Percentiles rank a stretch among this genome's conserved stretches.
Evolutionary conservation across 2,329 filamentous ascomycete genomes (phyloP).

Genomic region (Biscogniauxia sp.): DNA sequence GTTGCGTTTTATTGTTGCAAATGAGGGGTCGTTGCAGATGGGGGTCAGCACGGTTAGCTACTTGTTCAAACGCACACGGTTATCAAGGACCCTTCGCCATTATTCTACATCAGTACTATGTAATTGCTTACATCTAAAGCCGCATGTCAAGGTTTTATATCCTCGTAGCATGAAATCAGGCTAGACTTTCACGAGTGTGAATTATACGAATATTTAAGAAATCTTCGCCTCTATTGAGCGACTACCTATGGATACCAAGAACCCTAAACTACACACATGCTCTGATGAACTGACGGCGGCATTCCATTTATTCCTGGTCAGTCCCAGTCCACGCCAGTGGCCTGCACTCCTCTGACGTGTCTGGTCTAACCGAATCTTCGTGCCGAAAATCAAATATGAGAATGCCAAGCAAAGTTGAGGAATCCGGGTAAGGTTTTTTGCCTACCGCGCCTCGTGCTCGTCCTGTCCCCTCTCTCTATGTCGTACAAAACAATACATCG

Average conservation of each 20-base stretch:
- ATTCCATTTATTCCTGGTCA: slow-evolving; percentile 5
- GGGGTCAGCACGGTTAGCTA: too few relatives aligned
- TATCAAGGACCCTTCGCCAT: too few relatives aligned
- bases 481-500: slow-evolving; percentile 12
- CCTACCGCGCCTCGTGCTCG: slow-evolving; percentile 10
- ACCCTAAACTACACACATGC: slow-evolving; percentile 17
- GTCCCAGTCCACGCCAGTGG: slow-evolving; percentile 20
- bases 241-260: slow-evolving; percentile 9
- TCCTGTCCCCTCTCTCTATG: slow-evolving; percentile 7
- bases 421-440: slow-evolving; percentile 5
- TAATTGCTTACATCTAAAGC: too few relatives aligned
- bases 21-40: too few relatives aligned
- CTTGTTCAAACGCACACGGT: too few relatives aligned
- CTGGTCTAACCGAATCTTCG: slow-evolving; percentile 5
- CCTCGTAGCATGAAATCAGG: too few relatives aligned
- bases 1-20: too few relatives aligned
- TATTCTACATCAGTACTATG: not conserved
- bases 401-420: slow-evolving; percentile 5
- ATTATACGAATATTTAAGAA: not conserved
- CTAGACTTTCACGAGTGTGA: not conserved
- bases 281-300: slow-evolving; percentile 8
- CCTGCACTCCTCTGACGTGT: slow-evolving; percentile 31
- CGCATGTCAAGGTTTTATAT: too few relatives aligned
- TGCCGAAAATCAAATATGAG: slow-evolving; percentile 8
- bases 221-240: slow-evolving; percentile 12